Percentiles rank a stretch among this genome's conserved stretches.
phyloP scores from a whole-genome alignment of 2,329 filamentous ascomycete genomes.

The Pseudogymnoascus verrucosus region DNA sequence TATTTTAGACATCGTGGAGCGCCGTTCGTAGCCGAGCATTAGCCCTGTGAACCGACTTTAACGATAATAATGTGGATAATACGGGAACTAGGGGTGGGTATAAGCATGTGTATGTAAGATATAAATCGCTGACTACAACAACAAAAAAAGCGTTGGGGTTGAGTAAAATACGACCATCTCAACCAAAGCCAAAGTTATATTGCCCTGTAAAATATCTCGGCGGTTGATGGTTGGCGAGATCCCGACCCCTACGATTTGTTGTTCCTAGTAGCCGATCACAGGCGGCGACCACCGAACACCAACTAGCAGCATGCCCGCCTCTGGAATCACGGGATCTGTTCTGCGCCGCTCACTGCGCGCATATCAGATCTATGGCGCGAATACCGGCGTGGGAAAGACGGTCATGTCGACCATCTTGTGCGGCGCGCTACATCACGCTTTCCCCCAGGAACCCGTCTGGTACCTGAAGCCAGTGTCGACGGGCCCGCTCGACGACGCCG shows the following conservation, averaged over 20 bases:
- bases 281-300: conserved; percentile 1
- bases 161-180: not conserved
- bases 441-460: conserved; percentile 40
- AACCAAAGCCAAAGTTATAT: not conserved
- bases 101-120: conserved; percentile 1
- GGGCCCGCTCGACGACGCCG: conserved; percentile 59
- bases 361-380: conserved; percentile 74
- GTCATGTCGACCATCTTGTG: conserved; percentile 67
- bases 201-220: not conserved
- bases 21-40: conserved; percentile 4
- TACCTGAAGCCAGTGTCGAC: conserved; percentile 82
- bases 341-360: conserved; percentile 51
- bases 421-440: conserved; percentile 46
- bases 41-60: not conserved
- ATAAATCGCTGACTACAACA: not conserved
- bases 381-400: conserved; percentile 80
- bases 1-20: conserved; percentile 2
- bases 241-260: not conserved
- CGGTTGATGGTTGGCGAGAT: not conserved
- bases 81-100: not conserved
- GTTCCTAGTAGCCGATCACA: not conserved
- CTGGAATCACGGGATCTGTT: conserved; percentile 52
- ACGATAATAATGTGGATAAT: conserved; percentile 1
- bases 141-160: conserved; percentile 7
- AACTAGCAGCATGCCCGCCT: conserved; percentile 27